Base-by-base conservation (phyloP, 2,329 filamentous ascomycete genomes). In the Teratosphaeria destructans region DNA sequence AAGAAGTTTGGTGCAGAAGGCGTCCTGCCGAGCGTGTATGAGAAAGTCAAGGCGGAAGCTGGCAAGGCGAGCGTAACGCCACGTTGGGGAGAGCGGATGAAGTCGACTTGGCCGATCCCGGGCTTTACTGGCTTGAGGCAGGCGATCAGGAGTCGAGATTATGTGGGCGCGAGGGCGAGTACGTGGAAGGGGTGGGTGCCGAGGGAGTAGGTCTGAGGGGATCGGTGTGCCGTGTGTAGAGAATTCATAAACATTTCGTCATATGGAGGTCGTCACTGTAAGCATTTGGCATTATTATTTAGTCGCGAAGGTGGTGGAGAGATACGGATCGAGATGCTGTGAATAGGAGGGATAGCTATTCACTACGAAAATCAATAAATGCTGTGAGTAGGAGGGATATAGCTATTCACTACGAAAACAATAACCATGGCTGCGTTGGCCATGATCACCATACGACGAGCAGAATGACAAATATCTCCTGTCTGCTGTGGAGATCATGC, bases 1-100 rank as follows among this genome's bases (percentile, higher is more conserved):
- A 70, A 71, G 27, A 83, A 81, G 67, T 89, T 88, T 66, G 73
- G 76, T 4, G 86, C 86, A 0, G 74, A 74, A 1, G 79, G 82
- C 55, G 37, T 43, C 11, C 68, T 89, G 62, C 85, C 84, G 0
- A 84, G 76, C 34, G 84, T 88, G 1, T 87, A 84, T 62, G 84
- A 89, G 65, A 89, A 89, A 73, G 83, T 87, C 27, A 81, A 79
- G 65, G 81, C 82, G 6, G 64, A 72, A 68, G 68, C 69, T 65
- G 73, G 63, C 64, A 66, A 62, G 39, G 63, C 59, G 49, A 61
- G 27, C 39, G 53, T 56, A 29, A 62, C 37, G 37, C 29, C 55
- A 19, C 37, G 49, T 23, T 61, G 55, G 58, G 29, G 34, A 23
- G 39, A 59, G 57, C 52, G 59, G 54, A 16, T 62, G 19, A 47